Base-by-base conservation (phyloP, 495 filamentous ascomycete species). In the Cenococcum geophilum region DNA sequence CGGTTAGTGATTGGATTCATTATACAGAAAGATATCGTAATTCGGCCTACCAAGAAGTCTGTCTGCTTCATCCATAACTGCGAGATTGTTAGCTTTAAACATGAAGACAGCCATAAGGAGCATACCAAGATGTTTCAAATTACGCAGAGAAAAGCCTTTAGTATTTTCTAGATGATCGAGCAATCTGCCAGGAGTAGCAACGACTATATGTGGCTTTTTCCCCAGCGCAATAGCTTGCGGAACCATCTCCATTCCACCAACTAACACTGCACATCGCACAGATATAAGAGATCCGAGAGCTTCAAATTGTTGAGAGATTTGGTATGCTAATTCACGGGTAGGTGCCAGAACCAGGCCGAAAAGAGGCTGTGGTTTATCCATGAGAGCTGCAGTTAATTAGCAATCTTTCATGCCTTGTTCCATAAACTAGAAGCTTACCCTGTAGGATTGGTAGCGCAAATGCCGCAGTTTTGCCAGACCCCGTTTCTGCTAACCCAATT, bases 161-260 rank as follows among this genome's bases (percentile, higher is more conserved):
- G 93, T 98, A 71, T 96, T 96, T 72, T 98, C 92, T 10, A 97
- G 77, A 71, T 98, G 93, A 67, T 98, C 93, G 1, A 97, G 78
- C 11, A 98, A 75, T 55, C 93, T 83, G 52, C 93, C 92, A 0
- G 93, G 93, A 0, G 93, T 96, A 0, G 92, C 93, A 18, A 89
- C 85, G 36, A 96, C 72, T 12, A 96, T 84, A 61, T 97, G 92
- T 2, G 92, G 92, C 60, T 90, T 92, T 79, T 95, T 96, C 8
- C 86, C 89, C 1, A 98, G 80, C 0, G 90, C 84, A 60, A 98
- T 92, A 0, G 86, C 73, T 71, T 98, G 93, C 1, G 89, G 79
- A 0, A 96, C 85, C 88, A 95, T 96, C 63, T 97, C 92, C 83
- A 98, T 87, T 9, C 93, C 93, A 57, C 93, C 93, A 16, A 97